Conservation (phyloP, 768 basidiomycete genomes). For the Amanita polypyramis region DNA sequence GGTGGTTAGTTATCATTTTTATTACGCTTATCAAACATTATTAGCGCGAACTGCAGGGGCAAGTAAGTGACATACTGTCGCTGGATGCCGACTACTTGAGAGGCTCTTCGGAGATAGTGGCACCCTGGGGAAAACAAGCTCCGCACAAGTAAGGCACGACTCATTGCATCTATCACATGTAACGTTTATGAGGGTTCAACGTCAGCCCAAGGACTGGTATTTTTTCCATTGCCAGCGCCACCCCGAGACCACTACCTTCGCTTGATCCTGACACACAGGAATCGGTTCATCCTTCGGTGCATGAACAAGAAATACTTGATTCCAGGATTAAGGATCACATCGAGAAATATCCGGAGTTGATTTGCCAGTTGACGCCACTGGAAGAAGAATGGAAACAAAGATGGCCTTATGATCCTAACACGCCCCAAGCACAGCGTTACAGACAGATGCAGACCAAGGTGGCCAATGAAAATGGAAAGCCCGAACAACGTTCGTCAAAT, state of each 20-base stretch:
- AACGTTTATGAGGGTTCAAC: conserved; percentile 1
- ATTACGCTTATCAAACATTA: neutral
- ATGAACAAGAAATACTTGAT: conserved; percentile 29
- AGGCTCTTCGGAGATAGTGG: conserved; percentile 38
- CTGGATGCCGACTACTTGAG: conserved; percentile 45
- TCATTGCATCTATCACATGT: neutral
- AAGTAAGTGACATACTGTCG: conserved; percentile 43
- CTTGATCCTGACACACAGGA: conserved; percentile 41
- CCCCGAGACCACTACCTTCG: conserved; percentile 39
- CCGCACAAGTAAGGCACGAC: conserved; percentile 48
- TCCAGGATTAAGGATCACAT: conserved; percentile 25
- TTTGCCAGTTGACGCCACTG: conserved; percentile 35
- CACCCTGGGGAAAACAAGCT: conserved; percentile 48
- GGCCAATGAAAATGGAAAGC: neutral
- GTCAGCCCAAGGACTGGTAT: conserved; percentile 44
- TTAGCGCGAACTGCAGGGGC: conserved; percentile 28
- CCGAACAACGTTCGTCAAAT: too few species aligned
- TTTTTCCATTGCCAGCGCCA: conserved; percentile 33
- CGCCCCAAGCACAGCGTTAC: conserved; percentile 9
- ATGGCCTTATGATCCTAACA: conserved; percentile 33
- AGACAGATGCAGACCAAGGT: conserved; percentile 10
- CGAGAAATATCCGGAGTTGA: conserved; percentile 29
- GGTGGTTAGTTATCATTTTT: conserved; percentile 32
- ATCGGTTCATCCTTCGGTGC: conserved; percentile 49
- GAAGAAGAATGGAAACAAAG: conserved; percentile 37